A percentile compares a stretch with the other conserved stretches of the same genome.
phyloP scores from a whole-genome alignment of 1,284 basidiomycete species.

The Ganoderma boninense region DNA sequence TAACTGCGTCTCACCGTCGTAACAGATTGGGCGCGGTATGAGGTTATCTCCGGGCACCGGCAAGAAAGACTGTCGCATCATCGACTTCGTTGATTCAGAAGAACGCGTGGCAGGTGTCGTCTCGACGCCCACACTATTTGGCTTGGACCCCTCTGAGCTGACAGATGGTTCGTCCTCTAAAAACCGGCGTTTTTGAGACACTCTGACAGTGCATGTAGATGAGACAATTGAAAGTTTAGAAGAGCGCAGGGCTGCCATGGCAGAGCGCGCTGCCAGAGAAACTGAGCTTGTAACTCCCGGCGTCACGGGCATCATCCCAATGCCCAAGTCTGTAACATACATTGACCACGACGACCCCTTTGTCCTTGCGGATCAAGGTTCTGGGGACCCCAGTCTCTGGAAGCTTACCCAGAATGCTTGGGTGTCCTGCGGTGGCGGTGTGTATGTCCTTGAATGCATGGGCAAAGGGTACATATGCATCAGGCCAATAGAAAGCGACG shows the following conservation, averaged over 20 bases:
- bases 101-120: constrained; percentile 77
- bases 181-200: neutral
- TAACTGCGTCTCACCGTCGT: neutral
- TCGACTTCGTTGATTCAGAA: constrained; percentile 91
- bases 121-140: constrained; percentile 88
- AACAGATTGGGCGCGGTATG: constrained; percentile 91
- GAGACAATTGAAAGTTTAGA: constrained; percentile 59
- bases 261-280: constrained; percentile 21
- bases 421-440: constrained; percentile 83
- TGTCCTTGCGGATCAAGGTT: constrained; percentile 59
- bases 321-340: constrained; percentile 77
- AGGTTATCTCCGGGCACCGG: constrained; percentile 83
- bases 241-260: constrained; percentile 44
- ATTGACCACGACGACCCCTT: constrained; percentile 87
- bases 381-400: constrained; percentile 61
- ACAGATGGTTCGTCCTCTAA: constrained; percentile 59
- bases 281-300: constrained; percentile 17
- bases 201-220: constrained; percentile 46
- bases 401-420: constrained; percentile 68
- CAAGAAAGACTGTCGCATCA: constrained; percentile 88
- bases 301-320: constrained; percentile 50
- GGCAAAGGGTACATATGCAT: constrained; percentile 81
- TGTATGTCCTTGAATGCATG: constrained; percentile 84
- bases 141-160: constrained; percentile 78
- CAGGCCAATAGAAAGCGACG: constrained; percentile 51